Percentiles rank a stretch among this genome's conserved stretches.
These are phyloP conservation scores for Hyaloscypha finlandica DNA, from an alignment of 495 filamentous ascomycete species.

Conservation along the genomic window DNA sequence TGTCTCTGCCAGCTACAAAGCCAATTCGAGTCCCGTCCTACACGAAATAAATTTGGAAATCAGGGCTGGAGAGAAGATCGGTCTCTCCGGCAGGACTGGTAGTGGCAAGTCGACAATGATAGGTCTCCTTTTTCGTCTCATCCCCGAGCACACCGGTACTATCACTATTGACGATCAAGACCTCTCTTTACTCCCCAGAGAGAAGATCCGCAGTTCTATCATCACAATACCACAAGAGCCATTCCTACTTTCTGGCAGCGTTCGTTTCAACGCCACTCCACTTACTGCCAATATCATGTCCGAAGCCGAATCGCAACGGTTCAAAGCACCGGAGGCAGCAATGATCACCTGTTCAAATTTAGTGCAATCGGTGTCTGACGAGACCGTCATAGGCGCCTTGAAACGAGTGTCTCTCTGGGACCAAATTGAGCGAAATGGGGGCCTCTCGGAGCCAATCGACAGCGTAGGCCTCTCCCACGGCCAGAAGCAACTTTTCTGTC, in stretches of 20 bases:
- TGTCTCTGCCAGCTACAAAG: constrained; percentile 41
- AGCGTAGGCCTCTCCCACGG: constrained; percentile 57
- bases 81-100: constrained; percentile 15
- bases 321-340: background rate
- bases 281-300: background rate
- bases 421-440: constrained; percentile 17
- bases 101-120: constrained; percentile 36
- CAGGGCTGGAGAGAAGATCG: constrained; percentile 26
- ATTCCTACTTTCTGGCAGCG: constrained; percentile 33
- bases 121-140: constrained; percentile 36
- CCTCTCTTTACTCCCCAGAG: constrained; percentile 33
- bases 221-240: constrained; percentile 46
- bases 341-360: too few relatives aligned
- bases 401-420: constrained; percentile 35
- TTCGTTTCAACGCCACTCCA: constrained; percentile 30
- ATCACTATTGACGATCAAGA: constrained; percentile 33
- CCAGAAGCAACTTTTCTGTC: constrained; percentile 63
- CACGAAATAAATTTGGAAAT: constrained; percentile 31
- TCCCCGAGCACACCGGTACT: constrained; percentile 24
- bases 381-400: constrained; percentile 6
- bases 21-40: background rate
- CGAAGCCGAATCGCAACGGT: too few relatives aligned
- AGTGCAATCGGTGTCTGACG: background rate
- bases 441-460: constrained; percentile 52
- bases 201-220: constrained; percentile 29